Percentiles rank a stretch among this genome's conserved stretches.
Evolutionary conservation across 805 yeast genomes (phyloP).

Genomic region (Zygoascus biomembranicola): DNA sequence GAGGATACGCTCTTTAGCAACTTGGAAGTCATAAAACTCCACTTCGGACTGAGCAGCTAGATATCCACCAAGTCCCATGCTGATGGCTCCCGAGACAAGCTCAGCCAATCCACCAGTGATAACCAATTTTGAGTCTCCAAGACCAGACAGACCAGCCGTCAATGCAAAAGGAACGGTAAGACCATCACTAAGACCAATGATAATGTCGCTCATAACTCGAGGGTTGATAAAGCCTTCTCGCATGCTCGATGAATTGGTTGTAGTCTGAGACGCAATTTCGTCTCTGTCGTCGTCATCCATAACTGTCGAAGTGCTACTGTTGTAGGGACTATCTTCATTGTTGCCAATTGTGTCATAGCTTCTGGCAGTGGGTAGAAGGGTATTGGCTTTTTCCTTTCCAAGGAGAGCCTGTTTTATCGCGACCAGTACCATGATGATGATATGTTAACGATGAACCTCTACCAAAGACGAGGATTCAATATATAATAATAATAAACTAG

Average conservation of each 20-base stretch:
- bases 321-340: conserved; percentile 8
- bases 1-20: conserved; percentile 21
- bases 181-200: conserved; percentile 92
- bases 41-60: conserved; percentile 86
- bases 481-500: too few relatives aligned
- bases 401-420: conserved; percentile 24
- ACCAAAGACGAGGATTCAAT: background rate
- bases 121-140: conserved; percentile 84
- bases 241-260: conserved; percentile 9
- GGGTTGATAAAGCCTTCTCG: conserved; percentile 38
- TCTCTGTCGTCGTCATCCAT: conserved; percentile 8
- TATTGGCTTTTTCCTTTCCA: conserved; percentile 17
- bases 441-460: background rate
- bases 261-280: conserved; percentile 11
- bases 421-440: conserved; percentile 24
- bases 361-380: conserved; percentile 24
- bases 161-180: conserved; percentile 97
- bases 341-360: conserved; percentile 17
- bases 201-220: conserved; percentile 85
- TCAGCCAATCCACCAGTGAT: conserved; percentile 98
- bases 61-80: conserved; percentile 97
- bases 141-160: conserved; percentile 88
- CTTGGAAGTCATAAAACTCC: conserved; percentile 25
- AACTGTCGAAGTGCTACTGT: background rate
- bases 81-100: conserved; percentile 90